Percentiles rank a stretch among this genome's conserved stretches.
phyloP scores from a whole-genome alignment of 2,329 filamentous ascomycete genomes.

The Meredithiella fracta region DNA sequence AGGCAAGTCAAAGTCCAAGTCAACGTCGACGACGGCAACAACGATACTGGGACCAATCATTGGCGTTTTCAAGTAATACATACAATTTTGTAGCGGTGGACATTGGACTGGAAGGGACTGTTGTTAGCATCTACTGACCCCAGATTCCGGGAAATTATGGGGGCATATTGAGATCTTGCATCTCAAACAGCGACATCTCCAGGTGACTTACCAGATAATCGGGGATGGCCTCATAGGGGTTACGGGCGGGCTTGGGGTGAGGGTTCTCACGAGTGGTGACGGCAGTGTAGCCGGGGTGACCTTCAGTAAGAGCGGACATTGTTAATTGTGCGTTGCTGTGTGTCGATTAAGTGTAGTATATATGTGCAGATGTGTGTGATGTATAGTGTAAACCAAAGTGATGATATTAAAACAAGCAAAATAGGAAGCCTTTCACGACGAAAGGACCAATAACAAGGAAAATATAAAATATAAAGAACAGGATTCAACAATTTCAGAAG shows the following conservation, averaged over 20 bases:
- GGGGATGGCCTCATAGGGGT: conserved; percentile 47
- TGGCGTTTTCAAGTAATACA: conserved; percentile 4
- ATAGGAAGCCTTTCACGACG: conserved; percentile 4
- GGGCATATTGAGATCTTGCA: background rate
- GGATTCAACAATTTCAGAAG: background rate
- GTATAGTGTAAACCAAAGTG: background rate
- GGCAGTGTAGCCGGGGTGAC: conserved; percentile 14
- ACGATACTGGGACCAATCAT: background rate
- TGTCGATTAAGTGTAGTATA: background rate
- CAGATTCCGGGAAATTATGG: background rate
- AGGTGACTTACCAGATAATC: conserved; percentile 39
- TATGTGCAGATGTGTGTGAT: conserved; percentile 1
- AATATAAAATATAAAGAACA: conserved; percentile 6
- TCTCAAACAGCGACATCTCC: background rate
- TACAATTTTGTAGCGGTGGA: conserved; percentile 55
- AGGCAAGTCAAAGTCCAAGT: background rate
- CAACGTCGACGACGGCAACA: background rate
- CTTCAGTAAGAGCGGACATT: conserved; percentile 14
- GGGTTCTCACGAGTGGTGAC: conserved; percentile 14
- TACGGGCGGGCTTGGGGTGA: conserved; percentile 17
- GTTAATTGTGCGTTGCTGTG: conserved; percentile 5
- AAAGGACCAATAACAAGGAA: conserved; percentile 9
- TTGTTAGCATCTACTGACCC: background rate
- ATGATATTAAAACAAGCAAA: background rate
- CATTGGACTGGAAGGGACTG: conserved; percentile 28